These are phyloP conservation scores for Candida sanyaensis DNA, from an alignment of 1,139 yeast genomes.

Conservation along the genomic window DNA sequence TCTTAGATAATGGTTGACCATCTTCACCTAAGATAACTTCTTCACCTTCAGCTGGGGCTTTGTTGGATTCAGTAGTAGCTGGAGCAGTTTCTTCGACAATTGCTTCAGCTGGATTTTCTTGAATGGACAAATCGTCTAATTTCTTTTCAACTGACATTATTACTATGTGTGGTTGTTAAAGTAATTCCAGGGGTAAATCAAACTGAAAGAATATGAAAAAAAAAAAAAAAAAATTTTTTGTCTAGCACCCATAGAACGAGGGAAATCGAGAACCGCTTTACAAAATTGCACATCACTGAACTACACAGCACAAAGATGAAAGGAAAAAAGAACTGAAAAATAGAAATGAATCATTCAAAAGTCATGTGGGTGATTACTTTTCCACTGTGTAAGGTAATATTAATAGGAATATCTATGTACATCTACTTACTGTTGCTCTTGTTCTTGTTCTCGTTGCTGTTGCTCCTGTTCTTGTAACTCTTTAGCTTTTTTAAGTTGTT, in stretches of 20 bases:
- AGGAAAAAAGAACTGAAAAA: not conserved
- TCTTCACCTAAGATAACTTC: conserved; percentile 66
- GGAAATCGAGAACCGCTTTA: no score
- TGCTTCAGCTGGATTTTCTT: conserved; percentile 13
- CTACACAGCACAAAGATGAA: no score
- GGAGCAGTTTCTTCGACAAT: conserved; percentile 18
- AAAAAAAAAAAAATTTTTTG: conserved; percentile 8
- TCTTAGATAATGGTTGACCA: conserved; percentile 93
- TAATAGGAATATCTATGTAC: not conserved
- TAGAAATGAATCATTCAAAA: not conserved
- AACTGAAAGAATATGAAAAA: no score
- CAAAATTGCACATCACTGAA: no score
- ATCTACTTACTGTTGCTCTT: not conserved
- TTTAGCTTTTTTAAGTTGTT: conserved; percentile 27
- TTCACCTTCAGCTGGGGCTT: conserved; percentile 12
- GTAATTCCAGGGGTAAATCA: no score
- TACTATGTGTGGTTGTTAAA: conserved; percentile 1
- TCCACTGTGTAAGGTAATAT: no score
- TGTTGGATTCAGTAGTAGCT: conserved; percentile 2
- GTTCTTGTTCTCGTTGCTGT: conserved; percentile 3
- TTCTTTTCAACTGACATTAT: conserved; percentile 15
- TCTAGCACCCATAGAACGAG: no score
- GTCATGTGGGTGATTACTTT: no score
- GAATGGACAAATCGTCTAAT: conserved; percentile 16
- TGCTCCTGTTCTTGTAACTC: conserved; percentile 16